These are phyloP conservation scores for Thalia dealbata DNA, from an alignment of 176 grass and related monocot species.

Conservation along the genomic window DNA sequence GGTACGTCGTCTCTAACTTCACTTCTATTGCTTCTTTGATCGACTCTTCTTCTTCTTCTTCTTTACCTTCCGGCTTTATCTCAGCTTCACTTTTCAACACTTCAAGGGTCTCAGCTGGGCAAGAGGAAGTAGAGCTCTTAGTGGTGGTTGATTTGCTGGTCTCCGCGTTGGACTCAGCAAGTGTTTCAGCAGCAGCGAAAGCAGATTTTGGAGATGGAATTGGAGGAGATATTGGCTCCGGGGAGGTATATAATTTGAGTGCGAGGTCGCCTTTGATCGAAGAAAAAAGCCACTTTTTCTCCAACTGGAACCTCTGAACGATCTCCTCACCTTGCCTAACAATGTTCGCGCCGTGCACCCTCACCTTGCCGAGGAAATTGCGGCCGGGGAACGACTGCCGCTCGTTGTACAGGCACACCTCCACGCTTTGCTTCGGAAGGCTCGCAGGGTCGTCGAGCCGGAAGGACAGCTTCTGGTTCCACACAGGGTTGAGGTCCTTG, in stretches of 20 bases:
- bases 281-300: conserved; percentile 27
- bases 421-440: conserved; percentile 13
- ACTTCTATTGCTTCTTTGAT: conserved; percentile 16
- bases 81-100: background rate
- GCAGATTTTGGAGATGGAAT: background rate
- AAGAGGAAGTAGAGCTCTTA: background rate
- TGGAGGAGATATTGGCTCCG: conserved; percentile 18
- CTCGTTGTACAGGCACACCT: conserved; percentile 23
- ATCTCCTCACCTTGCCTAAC: conserved; percentile 25
- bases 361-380: conserved; percentile 25
- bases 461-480: conserved; percentile 36
- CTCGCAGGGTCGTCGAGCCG: conserved; percentile 10
- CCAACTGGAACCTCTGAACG: conserved; percentile 16
- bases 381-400: conserved; percentile 11
- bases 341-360: conserved; percentile 19
- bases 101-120: background rate
- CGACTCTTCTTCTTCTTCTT: conserved; percentile 20
- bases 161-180: background rate
- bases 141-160: background rate
- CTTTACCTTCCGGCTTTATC: background rate
- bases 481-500: conserved; percentile 29
- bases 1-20: conserved; percentile 8
- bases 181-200: too few relatives aligned
- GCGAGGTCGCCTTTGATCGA: conserved; percentile 27
- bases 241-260: conserved; percentile 24